Conservation (phyloP, 805 yeast species). For the Ogataea saltuana region DNA sequence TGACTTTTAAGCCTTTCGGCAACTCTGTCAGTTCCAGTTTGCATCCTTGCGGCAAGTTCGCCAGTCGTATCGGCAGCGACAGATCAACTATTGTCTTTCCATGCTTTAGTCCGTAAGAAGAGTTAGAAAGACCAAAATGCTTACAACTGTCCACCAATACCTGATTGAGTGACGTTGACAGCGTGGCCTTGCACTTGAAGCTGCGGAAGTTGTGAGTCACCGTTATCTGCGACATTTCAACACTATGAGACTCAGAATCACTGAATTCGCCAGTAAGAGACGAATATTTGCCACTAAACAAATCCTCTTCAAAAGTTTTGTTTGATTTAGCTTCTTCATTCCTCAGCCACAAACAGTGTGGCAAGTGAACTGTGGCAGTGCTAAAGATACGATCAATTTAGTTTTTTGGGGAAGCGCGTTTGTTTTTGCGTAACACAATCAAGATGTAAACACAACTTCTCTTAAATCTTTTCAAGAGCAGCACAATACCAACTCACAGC, state of each 20-base stretch:
- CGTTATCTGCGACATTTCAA: slow-evolving; percentile 39
- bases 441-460: neutral
- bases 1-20: slow-evolving; percentile 16
- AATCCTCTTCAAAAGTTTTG: too few relatives aligned
- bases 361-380: neutral
- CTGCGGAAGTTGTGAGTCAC: slow-evolving; percentile 38
- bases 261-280: neutral
- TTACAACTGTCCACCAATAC: slow-evolving; percentile 36
- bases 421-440: too few relatives aligned
- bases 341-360: neutral
- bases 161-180: slow-evolving; percentile 40
- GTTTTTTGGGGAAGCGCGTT: slow-evolving; percentile 1
- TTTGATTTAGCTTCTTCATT: too few relatives aligned
- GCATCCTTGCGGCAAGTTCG: slow-evolving; percentile 46
- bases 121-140: slow-evolving; percentile 38
- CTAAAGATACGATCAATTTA: neutral
- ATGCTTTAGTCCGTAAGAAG: slow-evolving; percentile 25
- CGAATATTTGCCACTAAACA: too few relatives aligned
- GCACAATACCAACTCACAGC: too few relatives aligned
- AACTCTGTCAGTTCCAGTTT: slow-evolving; percentile 35
- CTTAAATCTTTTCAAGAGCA: neutral
- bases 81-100: slow-evolving; percentile 37
- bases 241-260: neutral
- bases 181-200: slow-evolving; percentile 37
- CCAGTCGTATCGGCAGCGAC: slow-evolving; percentile 44